phyloP scores from a whole-genome alignment of 768 basidiomycete species.

The Trametes villosa region DNA sequence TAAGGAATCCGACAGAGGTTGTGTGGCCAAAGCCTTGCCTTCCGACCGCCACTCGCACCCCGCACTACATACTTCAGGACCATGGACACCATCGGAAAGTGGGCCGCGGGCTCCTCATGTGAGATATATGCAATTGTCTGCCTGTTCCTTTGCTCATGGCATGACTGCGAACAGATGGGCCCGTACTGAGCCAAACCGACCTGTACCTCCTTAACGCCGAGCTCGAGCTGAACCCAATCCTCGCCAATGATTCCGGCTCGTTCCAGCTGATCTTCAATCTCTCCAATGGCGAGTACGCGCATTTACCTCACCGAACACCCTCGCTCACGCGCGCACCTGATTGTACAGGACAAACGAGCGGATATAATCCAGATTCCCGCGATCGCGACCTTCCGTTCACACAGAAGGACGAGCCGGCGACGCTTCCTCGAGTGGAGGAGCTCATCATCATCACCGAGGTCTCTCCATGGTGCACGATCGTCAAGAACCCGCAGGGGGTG shows the following conservation, averaged over 20 bases:
- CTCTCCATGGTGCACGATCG: conserved; percentile 80
- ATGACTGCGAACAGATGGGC: conserved; percentile 59
- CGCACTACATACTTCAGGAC: not conserved
- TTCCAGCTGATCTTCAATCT: conserved; percentile 79
- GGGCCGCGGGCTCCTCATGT: conserved; percentile 28
- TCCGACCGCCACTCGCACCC: not conserved
- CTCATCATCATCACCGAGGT: conserved; percentile 45
- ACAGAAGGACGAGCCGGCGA: conserved; percentile 43
- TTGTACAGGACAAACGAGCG: conserved; percentile 57
- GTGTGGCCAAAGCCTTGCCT: not conserved
- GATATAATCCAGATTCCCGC: conserved; percentile 62
- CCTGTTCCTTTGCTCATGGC: not conserved
- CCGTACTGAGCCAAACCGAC: conserved; percentile 79
- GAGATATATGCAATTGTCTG: not conserved
- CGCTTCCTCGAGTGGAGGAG: conserved; percentile 42
- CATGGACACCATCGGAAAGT: conserved; percentile 29
- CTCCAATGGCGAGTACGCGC: conserved; percentile 53
- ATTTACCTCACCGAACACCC: not conserved
- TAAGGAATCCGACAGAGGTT: not conserved
- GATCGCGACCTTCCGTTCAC: conserved; percentile 61
- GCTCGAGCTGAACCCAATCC: conserved; percentile 75
- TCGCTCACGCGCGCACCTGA: not conserved
- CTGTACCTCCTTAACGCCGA: conserved; percentile 72
- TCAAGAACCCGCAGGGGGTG: conserved; percentile 73
- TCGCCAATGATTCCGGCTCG: conserved; percentile 48